Percentiles rank a stretch among this genome's conserved stretches.
Conservation (phyloP, 2,329 filamentous ascomycete species). For the Aaosphaeria arxii region DNA sequence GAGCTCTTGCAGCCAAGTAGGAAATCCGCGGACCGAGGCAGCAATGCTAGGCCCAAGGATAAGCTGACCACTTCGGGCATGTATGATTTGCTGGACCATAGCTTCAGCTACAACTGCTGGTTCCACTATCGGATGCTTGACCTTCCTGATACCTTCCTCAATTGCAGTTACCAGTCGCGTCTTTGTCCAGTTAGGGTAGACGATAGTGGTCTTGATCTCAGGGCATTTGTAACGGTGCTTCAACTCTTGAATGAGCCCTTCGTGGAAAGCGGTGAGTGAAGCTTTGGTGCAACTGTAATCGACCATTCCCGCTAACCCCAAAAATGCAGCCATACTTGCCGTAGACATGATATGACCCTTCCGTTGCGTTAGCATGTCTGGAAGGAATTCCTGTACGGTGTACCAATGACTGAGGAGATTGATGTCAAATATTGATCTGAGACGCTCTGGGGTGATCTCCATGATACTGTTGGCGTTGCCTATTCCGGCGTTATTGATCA, state of each 20-base stretch:
- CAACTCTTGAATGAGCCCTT: conserved; percentile 38
- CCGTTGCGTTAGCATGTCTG: conserved; percentile 27
- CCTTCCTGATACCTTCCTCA: conserved; percentile 27
- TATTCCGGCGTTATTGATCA: conserved; percentile 39
- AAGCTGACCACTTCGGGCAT: conserved; percentile 40
- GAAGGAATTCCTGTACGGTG: conserved; percentile 36
- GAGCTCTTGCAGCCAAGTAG: conserved; percentile 33
- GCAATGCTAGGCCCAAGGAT: conserved; percentile 31
- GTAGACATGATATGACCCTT: conserved; percentile 36
- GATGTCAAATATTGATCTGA: conserved; percentile 29
- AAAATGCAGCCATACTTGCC: conserved; percentile 34
- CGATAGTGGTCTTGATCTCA: conserved; percentile 42
- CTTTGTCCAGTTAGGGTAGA: conserved; percentile 43
- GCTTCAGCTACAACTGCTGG: conserved; percentile 40
- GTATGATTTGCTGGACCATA: conserved; percentile 44
- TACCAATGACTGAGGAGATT: conserved; percentile 37
- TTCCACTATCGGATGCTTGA: conserved; percentile 33
- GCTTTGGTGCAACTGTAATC: conserved; percentile 37
- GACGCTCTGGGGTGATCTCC: conserved; percentile 20
- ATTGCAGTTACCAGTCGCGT: conserved; percentile 37
- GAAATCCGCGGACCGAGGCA: conserved; percentile 24
- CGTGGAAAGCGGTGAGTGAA: conserved; percentile 31
- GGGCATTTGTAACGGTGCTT: conserved; percentile 42
- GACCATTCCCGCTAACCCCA: conserved; percentile 27
- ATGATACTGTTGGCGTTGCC: conserved; percentile 32